A percentile compares a stretch with the other conserved stretches of the same genome.
Evolutionary conservation across 1,284 basidiomycete species (phyloP).

Genomic region (Omphalotus olearius): DNA sequence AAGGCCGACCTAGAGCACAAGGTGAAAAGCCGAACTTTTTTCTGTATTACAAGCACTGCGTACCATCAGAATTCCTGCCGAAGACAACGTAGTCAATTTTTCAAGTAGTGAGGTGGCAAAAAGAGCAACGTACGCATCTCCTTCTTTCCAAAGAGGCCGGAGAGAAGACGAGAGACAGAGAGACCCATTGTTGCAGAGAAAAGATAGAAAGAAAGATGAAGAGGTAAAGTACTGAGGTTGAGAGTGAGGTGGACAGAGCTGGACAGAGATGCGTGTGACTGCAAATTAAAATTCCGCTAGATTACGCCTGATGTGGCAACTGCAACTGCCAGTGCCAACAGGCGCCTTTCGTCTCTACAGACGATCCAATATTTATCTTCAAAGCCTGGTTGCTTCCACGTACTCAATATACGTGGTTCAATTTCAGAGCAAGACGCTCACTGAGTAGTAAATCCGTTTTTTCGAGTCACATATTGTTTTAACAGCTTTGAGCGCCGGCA

Average conservation of each 20-base stretch:
- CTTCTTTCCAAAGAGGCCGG: conserved; percentile 95
- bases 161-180: conserved; percentile 77
- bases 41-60: conserved; percentile 16
- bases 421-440: too few relatives aligned
- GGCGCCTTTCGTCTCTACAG: neutral
- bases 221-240: conserved; percentile 30
- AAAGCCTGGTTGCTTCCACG: neutral
- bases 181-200: conserved; percentile 72
- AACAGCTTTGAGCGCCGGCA: conserved; percentile 4
- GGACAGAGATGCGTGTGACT: conserved; percentile 40
- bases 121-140: conserved; percentile 87
- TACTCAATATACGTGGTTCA: conserved; percentile 1
- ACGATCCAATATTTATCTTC: neutral
- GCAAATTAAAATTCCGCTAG: conserved; percentile 4
- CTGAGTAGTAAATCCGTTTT: too few relatives aligned
- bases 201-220: conserved; percentile 24
- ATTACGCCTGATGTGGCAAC: neutral
- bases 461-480: too few relatives aligned
- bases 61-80: conserved; percentile 74
- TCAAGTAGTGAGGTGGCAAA: conserved; percentile 31
- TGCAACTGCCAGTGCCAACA: too few relatives aligned
- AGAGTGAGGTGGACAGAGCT: conserved; percentile 20
- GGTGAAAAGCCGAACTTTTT: conserved; percentile 13
- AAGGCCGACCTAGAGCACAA: conserved; percentile 73
- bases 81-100: conserved; percentile 43